Percentiles rank a stretch among this genome's conserved stretches.
phyloP scores from a whole-genome alignment of 2,329 filamentous ascomycete species.

The Mycocentrospora acerina region DNA sequence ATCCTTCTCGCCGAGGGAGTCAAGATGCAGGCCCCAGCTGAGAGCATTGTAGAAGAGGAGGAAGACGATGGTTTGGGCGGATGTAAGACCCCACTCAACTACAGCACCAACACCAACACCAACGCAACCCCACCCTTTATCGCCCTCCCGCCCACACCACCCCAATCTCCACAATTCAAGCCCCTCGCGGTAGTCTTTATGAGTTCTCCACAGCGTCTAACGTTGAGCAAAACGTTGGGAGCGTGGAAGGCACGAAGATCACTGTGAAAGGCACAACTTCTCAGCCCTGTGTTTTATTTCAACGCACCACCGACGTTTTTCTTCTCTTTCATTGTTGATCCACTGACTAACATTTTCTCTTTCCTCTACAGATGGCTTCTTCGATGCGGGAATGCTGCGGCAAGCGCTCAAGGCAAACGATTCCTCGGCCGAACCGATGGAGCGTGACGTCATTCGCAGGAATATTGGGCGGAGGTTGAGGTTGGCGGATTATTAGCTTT shows the following conservation, averaged over 20 bases:
- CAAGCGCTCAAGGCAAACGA: slow-evolving; percentile 76
- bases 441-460: slow-evolving; percentile 63
- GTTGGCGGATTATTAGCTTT: slow-evolving; percentile 65
- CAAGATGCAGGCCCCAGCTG: slow-evolving; percentile 54
- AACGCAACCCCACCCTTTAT: slow-evolving; percentile 11
- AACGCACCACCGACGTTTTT: slow-evolving; percentile 2
- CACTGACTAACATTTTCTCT: slow-evolving; percentile 25
- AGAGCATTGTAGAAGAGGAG: slow-evolving; percentile 71
- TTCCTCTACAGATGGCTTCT: slow-evolving; percentile 76
- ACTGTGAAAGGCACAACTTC: too few species aligned
- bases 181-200: slow-evolving; percentile 34
- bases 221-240: slow-evolving; percentile 20
- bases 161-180: slow-evolving; percentile 39
- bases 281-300: too few species aligned
- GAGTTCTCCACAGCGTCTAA: slow-evolving; percentile 25
- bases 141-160: slow-evolving; percentile 32
- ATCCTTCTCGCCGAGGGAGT: slow-evolving; percentile 66
- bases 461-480: slow-evolving; percentile 75
- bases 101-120: slow-evolving; percentile 22
- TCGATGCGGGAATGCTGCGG: slow-evolving; percentile 92
- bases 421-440: slow-evolving; percentile 50
- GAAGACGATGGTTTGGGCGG: slow-evolving; percentile 90
- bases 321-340: slow-evolving; percentile 7
- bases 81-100: slow-evolving; percentile 63
- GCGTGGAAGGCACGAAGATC: slow-evolving; percentile 14